phyloP scores from a whole-genome alignment of 257 asterid species.

The Prunella vulgaris region DNA sequence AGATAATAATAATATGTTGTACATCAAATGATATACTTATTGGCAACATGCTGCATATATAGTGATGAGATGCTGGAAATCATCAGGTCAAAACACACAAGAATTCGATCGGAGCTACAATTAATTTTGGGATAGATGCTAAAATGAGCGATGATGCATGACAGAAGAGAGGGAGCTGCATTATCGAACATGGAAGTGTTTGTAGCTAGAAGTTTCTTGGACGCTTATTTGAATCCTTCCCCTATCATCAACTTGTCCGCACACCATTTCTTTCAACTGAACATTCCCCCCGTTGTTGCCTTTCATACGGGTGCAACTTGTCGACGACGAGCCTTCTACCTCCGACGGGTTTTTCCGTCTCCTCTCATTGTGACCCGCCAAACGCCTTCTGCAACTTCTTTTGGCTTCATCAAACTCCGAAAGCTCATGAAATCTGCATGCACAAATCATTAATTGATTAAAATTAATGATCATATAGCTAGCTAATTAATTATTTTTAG shows the following conservation, averaged over 20 bases:
- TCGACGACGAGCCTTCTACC: conserved; percentile 35
- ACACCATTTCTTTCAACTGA: conserved; percentile 16
- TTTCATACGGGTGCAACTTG: conserved; percentile 20
- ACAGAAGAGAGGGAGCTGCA: conserved; percentile 92
- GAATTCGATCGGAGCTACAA: too few species aligned
- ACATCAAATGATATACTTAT: neutral
- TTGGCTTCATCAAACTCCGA: conserved; percentile 46
- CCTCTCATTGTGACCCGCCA: conserved; percentile 71
- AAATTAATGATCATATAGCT: neutral
- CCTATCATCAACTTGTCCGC: conserved; percentile 49
- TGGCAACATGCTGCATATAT: neutral
- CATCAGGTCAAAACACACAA: too few species aligned
- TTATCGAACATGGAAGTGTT: conserved; percentile 43
- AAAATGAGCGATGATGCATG: conserved; percentile 17
- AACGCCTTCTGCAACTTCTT: conserved; percentile 54
- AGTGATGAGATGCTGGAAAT: neutral
- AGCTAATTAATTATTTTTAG: neutral
- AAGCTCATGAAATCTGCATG: conserved; percentile 44
- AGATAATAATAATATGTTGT: neutral
- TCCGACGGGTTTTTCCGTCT: conserved; percentile 52
- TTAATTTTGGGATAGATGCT: too few species aligned
- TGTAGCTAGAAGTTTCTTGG: conserved; percentile 45
- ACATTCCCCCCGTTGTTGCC: conserved; percentile 12
- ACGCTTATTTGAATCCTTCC: conserved; percentile 36
- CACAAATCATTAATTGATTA: neutral